phyloP scores from a whole-genome alignment of 805 yeast genomes.

The Kluyveromyces nonfermentans region DNA sequence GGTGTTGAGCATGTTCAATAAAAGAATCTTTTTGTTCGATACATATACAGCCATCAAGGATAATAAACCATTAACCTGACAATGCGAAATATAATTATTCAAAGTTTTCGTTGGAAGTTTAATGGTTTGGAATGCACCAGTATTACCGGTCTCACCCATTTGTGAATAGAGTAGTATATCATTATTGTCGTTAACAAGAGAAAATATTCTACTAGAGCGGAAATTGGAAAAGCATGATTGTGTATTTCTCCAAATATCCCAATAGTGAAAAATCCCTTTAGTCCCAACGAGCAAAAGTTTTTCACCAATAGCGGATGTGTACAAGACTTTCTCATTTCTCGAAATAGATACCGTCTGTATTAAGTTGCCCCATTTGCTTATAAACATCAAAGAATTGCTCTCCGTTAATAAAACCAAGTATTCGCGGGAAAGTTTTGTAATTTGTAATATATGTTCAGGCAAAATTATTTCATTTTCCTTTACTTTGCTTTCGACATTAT shows the following conservation, averaged over 20 bases:
- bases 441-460: conserved; percentile 13
- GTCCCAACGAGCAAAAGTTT: neutral
- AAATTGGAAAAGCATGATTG: conserved; percentile 15
- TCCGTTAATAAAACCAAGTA: conserved; percentile 16
- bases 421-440: conserved; percentile 14
- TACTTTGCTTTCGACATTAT: conserved; percentile 10
- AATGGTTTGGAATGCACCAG: conserved; percentile 17
- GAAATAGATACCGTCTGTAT: conserved; percentile 12
- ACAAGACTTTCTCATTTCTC: neutral
- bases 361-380: conserved; percentile 22
- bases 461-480: conserved; percentile 9
- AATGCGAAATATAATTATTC: conserved; percentile 20
- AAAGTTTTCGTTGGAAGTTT: conserved; percentile 26
- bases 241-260: conserved; percentile 24
- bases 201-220: conserved; percentile 14
- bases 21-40: conserved; percentile 24
- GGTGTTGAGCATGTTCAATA: conserved; percentile 22
- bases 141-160: conserved; percentile 13
- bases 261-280: conserved; percentile 18
- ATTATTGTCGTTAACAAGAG: conserved; percentile 19
- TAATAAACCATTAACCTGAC: conserved; percentile 17
- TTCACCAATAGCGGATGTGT: neutral
- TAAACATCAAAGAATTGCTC: conserved; percentile 16
- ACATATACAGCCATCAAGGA: conserved; percentile 22
- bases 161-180: conserved; percentile 24